Base-by-base conservation (phyloP, 305 asterid genomes). In the Fraxinus xanthoxyloides region DNA sequence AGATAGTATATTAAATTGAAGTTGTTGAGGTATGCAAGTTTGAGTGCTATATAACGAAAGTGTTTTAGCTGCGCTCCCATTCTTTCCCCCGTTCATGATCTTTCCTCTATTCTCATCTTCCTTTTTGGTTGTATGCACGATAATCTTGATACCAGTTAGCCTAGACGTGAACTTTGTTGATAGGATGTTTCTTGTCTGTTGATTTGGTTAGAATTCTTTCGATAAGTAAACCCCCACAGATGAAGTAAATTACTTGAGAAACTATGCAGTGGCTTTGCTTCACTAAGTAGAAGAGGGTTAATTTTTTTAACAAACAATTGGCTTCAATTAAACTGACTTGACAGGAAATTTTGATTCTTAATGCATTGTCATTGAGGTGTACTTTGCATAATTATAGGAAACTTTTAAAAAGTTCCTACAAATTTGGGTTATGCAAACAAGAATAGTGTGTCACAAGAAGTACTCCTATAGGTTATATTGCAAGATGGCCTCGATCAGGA, bases 381-480 rank as follows among this genome's bases (percentile, higher is more conserved):
- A 65, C 73, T 65, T 65, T 13, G 17, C 5, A 24, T 65, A 65
- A 9, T 69, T 13, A 1, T 69, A 1, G 23, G 40, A 6, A 23
- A 30, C 24, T 54, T 34, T 73, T 0, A 28, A 69, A 38, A 76
- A 81, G 35, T 74, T 79, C 63, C 77, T 76, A 40, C 78, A 59
- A 72, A 76, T 38, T 81, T 54, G 31, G 65, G 75, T 59, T 10
- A n/a, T 28, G 26, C 26, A 65, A 61, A 75, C 65, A 54, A 76
- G 48, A 75, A 51, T 70, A 63, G 46, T 72, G 67, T 40, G 54
- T 30, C 67, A 51, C 77, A 78, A 78, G 79, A 82, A 72, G 61
- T 72, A 75, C 82, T 28, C 72, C 34, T 36, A n/a, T 67, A 38
- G 75, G 83, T 5, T 10, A 77, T 73, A 65, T 73, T 32, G 70